Evolutionary conservation across 73 alveolate species (phyloP), one percentile per base, ranked within the genome.

Genomic region (Symbiodinium natans): DNA sequence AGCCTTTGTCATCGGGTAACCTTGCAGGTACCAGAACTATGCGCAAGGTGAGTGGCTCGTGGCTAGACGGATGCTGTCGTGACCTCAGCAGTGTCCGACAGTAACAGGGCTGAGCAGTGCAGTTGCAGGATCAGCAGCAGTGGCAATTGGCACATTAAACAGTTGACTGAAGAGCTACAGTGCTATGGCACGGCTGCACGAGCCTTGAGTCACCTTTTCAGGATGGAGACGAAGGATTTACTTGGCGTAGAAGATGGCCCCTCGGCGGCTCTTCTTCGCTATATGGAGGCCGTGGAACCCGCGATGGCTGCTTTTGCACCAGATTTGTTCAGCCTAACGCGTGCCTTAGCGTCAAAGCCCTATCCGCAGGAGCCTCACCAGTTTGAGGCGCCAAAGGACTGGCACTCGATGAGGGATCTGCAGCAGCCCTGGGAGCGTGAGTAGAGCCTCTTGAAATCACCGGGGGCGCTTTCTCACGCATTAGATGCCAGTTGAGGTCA

Each of bases 161-260:
- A n/a, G n/a, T n/a, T n/a, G n/a, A n/a, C n/a, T n/a, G n/a, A n/a
- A n/a, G n/a, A n/a, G n/a, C n/a, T n/a, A n/a, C n/a, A n/a, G n/a
- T n/a, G n/a, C n/a, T n/a, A n/a, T n/a, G n/a, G n/a, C n/a, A n/a
- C n/a, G n/a, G n/a, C n/a, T n/a, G n/a, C n/a, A n/a, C n/a, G n/a
- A n/a, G n/a, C n/a, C n/a, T n/a, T n/a, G n/a, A n/a, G n/a, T n/a
- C n/a, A n/a, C n/a, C n/a, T n/a, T n/a, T n/a, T 38, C 63, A 90
- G 97, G 97, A 83, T 85, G 29, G 97, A 90, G 77, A 90, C 97
- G 31, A 68, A 82, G 86, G 31, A 77, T 21, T 41, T 93, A 74
- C 93, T 99, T 5, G 99, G 93, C 48, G 99, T 99, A 19, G 99
- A 99, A 42, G 99, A 99, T 82, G 99, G 99, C 36, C 99, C 99